Base-by-base conservation (phyloP, 148 eudicot genomes). In the Camellia lanceoleosa region DNA sequence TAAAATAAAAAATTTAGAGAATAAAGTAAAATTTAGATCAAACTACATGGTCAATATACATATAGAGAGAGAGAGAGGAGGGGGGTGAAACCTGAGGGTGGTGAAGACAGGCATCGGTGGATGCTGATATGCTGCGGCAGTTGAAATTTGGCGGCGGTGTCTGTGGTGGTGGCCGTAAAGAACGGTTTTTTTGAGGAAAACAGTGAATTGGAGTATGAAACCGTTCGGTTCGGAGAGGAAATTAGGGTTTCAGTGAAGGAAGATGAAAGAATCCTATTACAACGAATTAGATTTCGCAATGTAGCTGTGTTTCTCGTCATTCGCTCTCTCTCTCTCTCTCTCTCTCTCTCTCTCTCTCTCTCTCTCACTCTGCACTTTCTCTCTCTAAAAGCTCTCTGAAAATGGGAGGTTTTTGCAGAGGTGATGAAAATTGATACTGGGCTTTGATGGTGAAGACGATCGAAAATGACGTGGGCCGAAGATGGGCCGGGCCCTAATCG, bases 81-180 rank as follows among this genome's bases (percentile, higher is more conserved):
- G 38, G 38, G 38, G 38, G 38, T 30, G 1, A 30, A 30, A 76
- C 79, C 69, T 62, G 79, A 62, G 20, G 79, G 18, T 12, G 79
- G 47, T 12, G 79, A 76, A 42, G 12, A 61, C 2, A 62, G 54
- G 79, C 20, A 18, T 76, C 79, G 54, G 19, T 56, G 68, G 68
- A 62, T 42, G 69, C 16, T 76, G 58, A 61, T 61, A 76, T 6
- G n/a, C 56, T 23, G 43, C 5, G 68, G 58, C 18, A 47, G 20
- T 41, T 44, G 49, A 62, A 76, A 46, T 10, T 20, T 51, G n/a
- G 68, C 13, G 43, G 58, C 13, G 68, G 68, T 5, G 5, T 6
- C 30, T 15, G 78, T 51, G 78, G 66, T 42, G 9, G 42, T 2
- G 23, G 67, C 42, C 14, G 41, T 14, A 46, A 14, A 19, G 56